These are phyloP conservation scores for Tremella yokohamensis DNA, from an alignment of 768 basidiomycete genomes.

Conservation along the genomic window DNA sequence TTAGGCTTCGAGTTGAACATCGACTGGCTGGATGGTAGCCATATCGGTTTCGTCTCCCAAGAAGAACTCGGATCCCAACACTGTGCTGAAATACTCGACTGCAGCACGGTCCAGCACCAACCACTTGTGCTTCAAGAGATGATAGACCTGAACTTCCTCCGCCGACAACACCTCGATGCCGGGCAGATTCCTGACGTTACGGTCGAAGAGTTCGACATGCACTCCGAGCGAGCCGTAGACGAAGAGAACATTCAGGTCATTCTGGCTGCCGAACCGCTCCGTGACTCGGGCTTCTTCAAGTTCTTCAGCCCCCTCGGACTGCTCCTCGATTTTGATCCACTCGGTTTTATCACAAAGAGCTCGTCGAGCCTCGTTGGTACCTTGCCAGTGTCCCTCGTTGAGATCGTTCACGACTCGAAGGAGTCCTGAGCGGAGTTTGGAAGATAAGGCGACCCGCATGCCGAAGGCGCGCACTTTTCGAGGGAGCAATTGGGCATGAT, in stretches of 20 bases:
- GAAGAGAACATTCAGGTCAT: slow-evolving; percentile 44
- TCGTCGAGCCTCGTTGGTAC: slow-evolving; percentile 60
- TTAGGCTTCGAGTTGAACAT: background rate
- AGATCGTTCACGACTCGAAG: slow-evolving; percentile 65
- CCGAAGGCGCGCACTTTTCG: slow-evolving; percentile 90
- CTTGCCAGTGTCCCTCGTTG: slow-evolving; percentile 40
- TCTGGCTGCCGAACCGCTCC: slow-evolving; percentile 29
- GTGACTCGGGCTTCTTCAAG: slow-evolving; percentile 10
- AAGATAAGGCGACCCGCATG: slow-evolving; percentile 81
- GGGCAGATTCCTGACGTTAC: slow-evolving; percentile 69
- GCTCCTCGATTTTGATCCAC: background rate
- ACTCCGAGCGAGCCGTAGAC: slow-evolving; percentile 30
- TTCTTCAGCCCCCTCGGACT: slow-evolving; percentile 41
- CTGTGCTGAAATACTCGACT: slow-evolving; percentile 55
- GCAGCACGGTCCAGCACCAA: slow-evolving; percentile 76
- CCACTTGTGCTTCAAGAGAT: slow-evolving; percentile 76
- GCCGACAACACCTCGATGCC: slow-evolving; percentile 61
- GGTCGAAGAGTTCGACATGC: slow-evolving; percentile 52
- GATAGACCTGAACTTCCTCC: slow-evolving; percentile 68
- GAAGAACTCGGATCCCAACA: too few species aligned
- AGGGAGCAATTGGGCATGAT: slow-evolving; percentile 88
- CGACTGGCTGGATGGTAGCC: background rate
- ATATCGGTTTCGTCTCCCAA: background rate
- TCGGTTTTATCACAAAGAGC: slow-evolving; percentile 65
- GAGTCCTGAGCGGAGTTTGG: slow-evolving; percentile 69